Conservation (phyloP, 768 basidiomycete species). For the Mycena leptocephala region DNA sequence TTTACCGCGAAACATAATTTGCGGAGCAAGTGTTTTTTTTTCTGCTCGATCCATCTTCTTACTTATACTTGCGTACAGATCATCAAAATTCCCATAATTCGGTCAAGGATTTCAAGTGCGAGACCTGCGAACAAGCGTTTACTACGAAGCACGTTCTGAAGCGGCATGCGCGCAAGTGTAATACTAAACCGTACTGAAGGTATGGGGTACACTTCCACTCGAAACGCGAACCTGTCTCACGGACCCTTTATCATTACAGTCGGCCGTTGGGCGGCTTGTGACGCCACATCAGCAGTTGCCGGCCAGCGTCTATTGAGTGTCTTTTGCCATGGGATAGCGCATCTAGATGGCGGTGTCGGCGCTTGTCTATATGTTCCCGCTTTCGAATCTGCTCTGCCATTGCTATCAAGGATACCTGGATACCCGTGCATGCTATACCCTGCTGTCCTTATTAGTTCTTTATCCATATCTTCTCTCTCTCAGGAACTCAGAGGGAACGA, state of each 20-base stretch:
- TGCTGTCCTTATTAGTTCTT: not conserved
- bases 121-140: not conserved
- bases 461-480: not conserved
- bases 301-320: not conserved
- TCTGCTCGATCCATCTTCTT: not conserved
- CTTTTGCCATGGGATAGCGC: not conserved
- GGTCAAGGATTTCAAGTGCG: conserved; percentile 5
- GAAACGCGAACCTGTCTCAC: no score
- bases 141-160: not conserved
- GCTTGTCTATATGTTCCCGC: not conserved
- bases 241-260: no score
- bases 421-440: no score
- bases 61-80: not conserved
- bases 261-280: not conserved
- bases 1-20: conserved; percentile 26
- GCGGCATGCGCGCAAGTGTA: not conserved
- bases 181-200: not conserved
- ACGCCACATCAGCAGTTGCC: not conserved
- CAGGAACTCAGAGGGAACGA: not conserved
- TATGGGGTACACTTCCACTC: no score
- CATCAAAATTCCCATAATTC: conserved; percentile 13
- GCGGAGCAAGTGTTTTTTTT: not conserved
- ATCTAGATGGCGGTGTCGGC: not conserved
- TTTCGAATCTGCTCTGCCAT: not conserved
- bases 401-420: not conserved